A percentile compares a stretch with the other conserved stretches of the same genome.
phyloP scores from a whole-genome alignment of 352 stramenopile species.

The Globisporangium rhizosaccharum region DNA sequence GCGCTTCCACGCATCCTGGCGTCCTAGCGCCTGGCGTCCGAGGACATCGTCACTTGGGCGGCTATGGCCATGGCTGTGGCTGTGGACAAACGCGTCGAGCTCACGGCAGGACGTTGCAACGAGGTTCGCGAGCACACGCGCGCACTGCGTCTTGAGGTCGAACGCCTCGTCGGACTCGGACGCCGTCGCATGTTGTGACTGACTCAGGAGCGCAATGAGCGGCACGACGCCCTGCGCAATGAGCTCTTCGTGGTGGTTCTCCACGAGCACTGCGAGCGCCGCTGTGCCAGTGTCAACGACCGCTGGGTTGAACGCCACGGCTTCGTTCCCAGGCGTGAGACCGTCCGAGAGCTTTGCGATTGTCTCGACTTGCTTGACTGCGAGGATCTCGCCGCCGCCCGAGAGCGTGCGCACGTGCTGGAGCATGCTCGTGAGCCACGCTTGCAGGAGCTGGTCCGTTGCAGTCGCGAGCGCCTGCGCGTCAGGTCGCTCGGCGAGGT shows the following conservation, averaged over 20 bases:
- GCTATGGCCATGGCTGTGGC: not conserved
- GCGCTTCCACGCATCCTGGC: conserved; percentile 16
- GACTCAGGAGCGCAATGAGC: conserved; percentile 52
- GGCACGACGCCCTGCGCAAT: conserved; percentile 57
- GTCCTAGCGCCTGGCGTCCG: not conserved
- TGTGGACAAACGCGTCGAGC: conserved; percentile 15
- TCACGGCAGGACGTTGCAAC: conserved; percentile 45
- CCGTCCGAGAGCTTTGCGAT: conserved; percentile 72
- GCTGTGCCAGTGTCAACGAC: conserved; percentile 65
- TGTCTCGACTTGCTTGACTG: conserved; percentile 72
- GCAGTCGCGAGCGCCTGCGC: not conserved
- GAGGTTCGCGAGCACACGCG: conserved; percentile 74
- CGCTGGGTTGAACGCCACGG: conserved; percentile 57
- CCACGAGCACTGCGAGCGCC: conserved; percentile 61
- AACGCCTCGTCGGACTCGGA: conserved; percentile 6
- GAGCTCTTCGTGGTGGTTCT: conserved; percentile 60
- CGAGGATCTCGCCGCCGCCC: conserved; percentile 54
- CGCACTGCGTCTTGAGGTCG: conserved; percentile 50
- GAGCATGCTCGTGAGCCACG: conserved; percentile 72
- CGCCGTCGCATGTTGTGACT: conserved; percentile 19
- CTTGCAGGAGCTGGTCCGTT: conserved; percentile 56
- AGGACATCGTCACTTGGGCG: too few relatives aligned
- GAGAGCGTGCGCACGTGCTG: conserved; percentile 60
- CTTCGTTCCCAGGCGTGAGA: conserved; percentile 69
- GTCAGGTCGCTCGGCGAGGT: conserved; percentile 38